Conservation (phyloP, 83 land plant genomes). For the Diphasiastrum complanatum region DNA sequence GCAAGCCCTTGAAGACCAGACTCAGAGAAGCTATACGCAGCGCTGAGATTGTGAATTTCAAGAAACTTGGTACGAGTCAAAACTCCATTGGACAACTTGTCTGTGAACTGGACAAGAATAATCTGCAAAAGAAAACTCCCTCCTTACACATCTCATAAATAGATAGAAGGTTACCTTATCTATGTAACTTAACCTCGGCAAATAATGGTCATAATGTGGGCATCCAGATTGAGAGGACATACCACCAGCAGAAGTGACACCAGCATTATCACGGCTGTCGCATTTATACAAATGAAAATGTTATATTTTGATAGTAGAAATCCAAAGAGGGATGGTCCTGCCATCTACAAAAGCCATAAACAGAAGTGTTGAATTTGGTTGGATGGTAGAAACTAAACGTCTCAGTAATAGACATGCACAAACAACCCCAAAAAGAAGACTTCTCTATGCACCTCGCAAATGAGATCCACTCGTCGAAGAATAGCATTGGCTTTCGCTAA, state of each 20-base stretch:
- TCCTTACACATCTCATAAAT: too few relatives aligned
- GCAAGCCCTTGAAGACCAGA: too few relatives aligned
- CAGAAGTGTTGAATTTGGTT: not conserved
- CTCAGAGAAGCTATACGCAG: too few relatives aligned
- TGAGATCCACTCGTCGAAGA: constrained; percentile 78
- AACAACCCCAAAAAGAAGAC: not conserved
- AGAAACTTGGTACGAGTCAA: constrained; percentile 68
- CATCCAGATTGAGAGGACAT: constrained; percentile 12
- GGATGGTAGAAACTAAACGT: not conserved
- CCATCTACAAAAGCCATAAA: constrained; percentile 48
- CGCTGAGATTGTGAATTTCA: too few relatives aligned
- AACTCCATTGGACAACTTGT: constrained; percentile 79
- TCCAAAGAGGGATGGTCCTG: constrained; percentile 89
- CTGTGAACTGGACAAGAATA: constrained; percentile 51
- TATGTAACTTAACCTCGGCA: not conserved
- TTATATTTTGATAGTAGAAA: constrained; percentile 71
- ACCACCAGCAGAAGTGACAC: constrained; percentile 82
- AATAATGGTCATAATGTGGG: not conserved
- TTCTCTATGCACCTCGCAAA: constrained; percentile 70
- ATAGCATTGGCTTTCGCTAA: constrained; percentile 83
- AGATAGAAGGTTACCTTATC: not conserved
- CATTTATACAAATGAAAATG: constrained; percentile 60
- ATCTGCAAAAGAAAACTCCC: constrained; percentile 38
- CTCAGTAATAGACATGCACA: not conserved
- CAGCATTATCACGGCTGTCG: constrained; percentile 70